Conservation (phyloP, 768 basidiomycete genomes). For the Lactifluus hygrophoroides region DNA sequence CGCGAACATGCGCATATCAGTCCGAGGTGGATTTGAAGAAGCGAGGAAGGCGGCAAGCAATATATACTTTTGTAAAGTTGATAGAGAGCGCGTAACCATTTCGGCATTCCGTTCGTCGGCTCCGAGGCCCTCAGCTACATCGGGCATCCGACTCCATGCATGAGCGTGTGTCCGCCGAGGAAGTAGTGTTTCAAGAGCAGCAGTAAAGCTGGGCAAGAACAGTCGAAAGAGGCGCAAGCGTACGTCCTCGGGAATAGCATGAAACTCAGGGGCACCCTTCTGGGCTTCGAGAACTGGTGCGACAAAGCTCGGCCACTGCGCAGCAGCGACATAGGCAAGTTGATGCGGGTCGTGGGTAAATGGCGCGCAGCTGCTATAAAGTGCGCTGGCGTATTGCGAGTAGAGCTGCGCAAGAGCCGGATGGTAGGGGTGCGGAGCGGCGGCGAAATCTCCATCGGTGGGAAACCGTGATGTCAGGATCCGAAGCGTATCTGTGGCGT, state of each 20-base stretch:
- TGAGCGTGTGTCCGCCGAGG: conserved; percentile 58
- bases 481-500: conserved; percentile 27
- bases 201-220: conserved; percentile 54
- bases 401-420: conserved; percentile 51
- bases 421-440: conserved; percentile 36
- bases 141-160: conserved; percentile 51
- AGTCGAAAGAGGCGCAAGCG: conserved; percentile 57
- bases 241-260: conserved; percentile 29
- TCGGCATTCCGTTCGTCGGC: conserved; percentile 8
- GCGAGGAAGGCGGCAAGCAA: conserved; percentile 73
- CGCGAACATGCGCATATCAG: conserved; percentile 78
- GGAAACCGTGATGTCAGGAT: conserved; percentile 36
- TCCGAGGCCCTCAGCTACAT: conserved; percentile 24
- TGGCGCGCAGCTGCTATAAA: conserved; percentile 53
- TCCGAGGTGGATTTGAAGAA: conserved; percentile 75
- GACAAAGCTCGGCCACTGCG: conserved; percentile 75
- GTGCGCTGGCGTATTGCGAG: conserved; percentile 47
- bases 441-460: conserved; percentile 1
- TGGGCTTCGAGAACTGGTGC: conserved; percentile 50
- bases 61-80: conserved; percentile 66
- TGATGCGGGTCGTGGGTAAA: conserved; percentile 64
- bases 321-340: conserved; percentile 65
- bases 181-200: conserved; percentile 57
- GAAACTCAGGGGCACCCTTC: conserved; percentile 21
- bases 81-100: conserved; percentile 33